phyloP scores from a whole-genome alignment of 495 filamentous ascomycete genomes.

The Emericellopsis terricola region DNA sequence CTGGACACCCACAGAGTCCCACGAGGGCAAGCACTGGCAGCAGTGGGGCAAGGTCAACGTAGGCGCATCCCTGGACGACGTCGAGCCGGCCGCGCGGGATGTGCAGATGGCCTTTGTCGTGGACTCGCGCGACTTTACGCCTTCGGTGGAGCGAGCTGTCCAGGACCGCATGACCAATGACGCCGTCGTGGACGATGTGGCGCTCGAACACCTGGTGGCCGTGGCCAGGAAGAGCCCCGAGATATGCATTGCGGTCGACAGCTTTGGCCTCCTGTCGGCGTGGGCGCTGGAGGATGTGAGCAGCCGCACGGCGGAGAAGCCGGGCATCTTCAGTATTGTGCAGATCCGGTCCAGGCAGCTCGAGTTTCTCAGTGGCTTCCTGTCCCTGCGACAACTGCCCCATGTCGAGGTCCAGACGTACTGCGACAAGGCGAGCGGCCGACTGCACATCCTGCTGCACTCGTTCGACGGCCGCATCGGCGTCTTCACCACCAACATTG shows the following conservation, averaged over 20 bases:
- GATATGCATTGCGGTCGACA: slow-evolving; percentile 72
- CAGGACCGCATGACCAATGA: slow-evolving; percentile 28
- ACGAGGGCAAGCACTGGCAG: slow-evolving; percentile 51
- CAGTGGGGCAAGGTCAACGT: slow-evolving; percentile 78
- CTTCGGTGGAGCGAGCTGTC: slow-evolving; percentile 59
- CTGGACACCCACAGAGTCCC: slow-evolving; percentile 63
- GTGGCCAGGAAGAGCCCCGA: slow-evolving; percentile 76
- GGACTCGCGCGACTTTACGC: slow-evolving; percentile 63
- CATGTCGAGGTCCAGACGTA: slow-evolving; percentile 62
- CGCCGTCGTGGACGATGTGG: slow-evolving; percentile 43
- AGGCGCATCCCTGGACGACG: slow-evolving; percentile 48
- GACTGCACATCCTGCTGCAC: slow-evolving; percentile 64
- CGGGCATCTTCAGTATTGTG: slow-evolving; percentile 74
- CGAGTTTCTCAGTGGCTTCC: slow-evolving; percentile 35
- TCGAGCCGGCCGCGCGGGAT: slow-evolving; percentile 27
- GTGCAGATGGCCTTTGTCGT: slow-evolving; percentile 51
- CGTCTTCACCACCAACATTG: slow-evolving; percentile 62
- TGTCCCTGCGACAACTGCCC: slow-evolving; percentile 19
- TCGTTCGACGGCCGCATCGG: slow-evolving; percentile 73
- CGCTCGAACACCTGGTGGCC: slow-evolving; percentile 69
- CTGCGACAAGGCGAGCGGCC: slow-evolving; percentile 38
- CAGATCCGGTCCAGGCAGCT: slow-evolving; percentile 51
- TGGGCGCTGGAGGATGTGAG: slow-evolving; percentile 90
- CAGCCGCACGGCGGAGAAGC: slow-evolving; percentile 44
- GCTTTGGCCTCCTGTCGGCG: slow-evolving; percentile 72